Percentiles rank a stretch among this genome's conserved stretches.
phyloP scores from a whole-genome alignment of 257 asterid species.

The Ehretia macrophylla region DNA sequence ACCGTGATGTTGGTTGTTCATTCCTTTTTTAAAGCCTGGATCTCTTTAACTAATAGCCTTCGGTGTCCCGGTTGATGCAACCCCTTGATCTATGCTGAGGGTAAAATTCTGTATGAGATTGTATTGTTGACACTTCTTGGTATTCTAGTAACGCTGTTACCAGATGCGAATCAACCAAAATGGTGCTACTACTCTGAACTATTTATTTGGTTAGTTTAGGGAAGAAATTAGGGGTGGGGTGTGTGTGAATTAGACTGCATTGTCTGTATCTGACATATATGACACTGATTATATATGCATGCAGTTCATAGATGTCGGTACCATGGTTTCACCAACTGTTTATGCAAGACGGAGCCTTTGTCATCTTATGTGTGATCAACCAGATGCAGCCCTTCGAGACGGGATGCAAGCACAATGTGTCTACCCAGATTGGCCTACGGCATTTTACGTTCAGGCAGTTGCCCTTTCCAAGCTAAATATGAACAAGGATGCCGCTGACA shows the following conservation, averaged over 20 bases:
- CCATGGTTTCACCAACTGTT: conserved; percentile 95
- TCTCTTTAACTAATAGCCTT: no score
- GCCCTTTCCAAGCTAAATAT: conserved; percentile 93
- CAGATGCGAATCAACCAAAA: no score
- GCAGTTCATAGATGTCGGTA: conserved; percentile 94
- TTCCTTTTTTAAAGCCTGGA: no score
- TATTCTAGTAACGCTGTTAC: no score
- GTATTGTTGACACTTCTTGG: no score
- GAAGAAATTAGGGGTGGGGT: no score
- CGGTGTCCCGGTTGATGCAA: no score
- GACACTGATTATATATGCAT: conserved; percentile 11
- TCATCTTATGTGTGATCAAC: conserved; percentile 90
- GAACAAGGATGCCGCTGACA: conserved; percentile 96
- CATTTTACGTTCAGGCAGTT: conserved; percentile 95
- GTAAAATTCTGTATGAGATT: no score
- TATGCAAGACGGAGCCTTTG: conserved; percentile 89
- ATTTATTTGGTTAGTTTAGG: no score
- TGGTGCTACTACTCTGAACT: no score
- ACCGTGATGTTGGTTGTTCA: no score
- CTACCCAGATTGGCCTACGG: conserved; percentile 90
- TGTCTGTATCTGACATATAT: neutral
- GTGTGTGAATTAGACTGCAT: neutral
- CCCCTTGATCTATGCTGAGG: no score
- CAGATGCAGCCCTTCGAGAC: conserved; percentile 90
- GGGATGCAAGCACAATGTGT: conserved; percentile 98